A percentile compares a stretch with the other conserved stretches of the same genome.
Evolutionary conservation across 257 asterid genomes (phyloP).

Genomic region (Capsicum chinense): DNA sequence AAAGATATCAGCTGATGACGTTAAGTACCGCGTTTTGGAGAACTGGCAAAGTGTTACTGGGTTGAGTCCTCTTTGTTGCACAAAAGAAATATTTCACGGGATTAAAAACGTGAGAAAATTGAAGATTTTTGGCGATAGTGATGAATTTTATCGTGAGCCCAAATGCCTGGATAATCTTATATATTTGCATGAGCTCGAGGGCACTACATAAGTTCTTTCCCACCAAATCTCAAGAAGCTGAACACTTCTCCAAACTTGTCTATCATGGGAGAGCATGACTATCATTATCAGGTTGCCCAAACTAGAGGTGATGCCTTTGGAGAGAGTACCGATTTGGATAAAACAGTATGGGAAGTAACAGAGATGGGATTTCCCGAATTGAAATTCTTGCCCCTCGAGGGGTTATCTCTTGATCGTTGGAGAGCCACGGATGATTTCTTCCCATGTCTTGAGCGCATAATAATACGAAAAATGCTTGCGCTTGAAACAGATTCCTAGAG

Average conservation of each 20-base stretch:
- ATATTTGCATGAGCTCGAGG: background rate
- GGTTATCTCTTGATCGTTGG: background rate
- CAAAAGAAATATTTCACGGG: background rate
- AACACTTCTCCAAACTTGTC: background rate
- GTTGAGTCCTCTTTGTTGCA: background rate
- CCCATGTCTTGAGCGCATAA: background rate
- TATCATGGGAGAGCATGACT: background rate
- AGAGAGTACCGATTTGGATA: background rate
- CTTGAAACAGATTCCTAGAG: conserved; percentile 15
- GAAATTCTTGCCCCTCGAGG: background rate
- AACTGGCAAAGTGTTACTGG: background rate
- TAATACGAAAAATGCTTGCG: background rate
- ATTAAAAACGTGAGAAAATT: background rate
- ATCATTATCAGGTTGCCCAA: background rate
- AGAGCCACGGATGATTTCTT: background rate
- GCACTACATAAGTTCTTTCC: background rate
- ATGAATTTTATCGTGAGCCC: too few species aligned
- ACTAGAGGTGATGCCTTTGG: conserved; percentile 21
- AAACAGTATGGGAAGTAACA: background rate
- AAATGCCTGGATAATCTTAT: background rate
- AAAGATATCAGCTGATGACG: background rate
- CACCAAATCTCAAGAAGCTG: background rate
- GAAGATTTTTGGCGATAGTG: too few species aligned
- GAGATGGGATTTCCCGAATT: conserved; percentile 17
- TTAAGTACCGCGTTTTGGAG: background rate